phyloP scores from a whole-genome alignment of 306 rosid species.

The Malus fusca region DNA sequence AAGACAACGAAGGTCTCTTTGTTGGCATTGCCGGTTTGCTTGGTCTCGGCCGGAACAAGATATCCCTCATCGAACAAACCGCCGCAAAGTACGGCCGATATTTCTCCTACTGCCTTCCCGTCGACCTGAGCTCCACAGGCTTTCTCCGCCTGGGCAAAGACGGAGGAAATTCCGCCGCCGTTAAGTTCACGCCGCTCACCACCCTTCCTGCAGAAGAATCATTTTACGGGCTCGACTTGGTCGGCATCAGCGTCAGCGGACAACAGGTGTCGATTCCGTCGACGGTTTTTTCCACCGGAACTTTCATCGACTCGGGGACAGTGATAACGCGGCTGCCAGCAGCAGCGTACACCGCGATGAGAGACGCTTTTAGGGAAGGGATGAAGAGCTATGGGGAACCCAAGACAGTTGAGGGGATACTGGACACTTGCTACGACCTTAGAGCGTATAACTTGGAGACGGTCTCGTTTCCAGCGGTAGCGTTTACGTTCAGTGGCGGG shows the following conservation, averaged over 20 bases:
- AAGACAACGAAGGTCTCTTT: slow-evolving; percentile 56
- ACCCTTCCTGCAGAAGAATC: slow-evolving; percentile 12
- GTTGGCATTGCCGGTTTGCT: slow-evolving; percentile 51
- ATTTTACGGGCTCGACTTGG: slow-evolving; percentile 44
- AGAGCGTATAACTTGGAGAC: not conserved
- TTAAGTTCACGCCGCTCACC: slow-evolving; percentile 50
- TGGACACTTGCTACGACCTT: slow-evolving; percentile 23
- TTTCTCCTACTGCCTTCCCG: slow-evolving; percentile 75
- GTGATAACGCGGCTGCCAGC: slow-evolving; percentile 18
- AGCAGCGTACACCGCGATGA: slow-evolving; percentile 7
- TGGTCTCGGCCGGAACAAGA: slow-evolving; percentile 68
- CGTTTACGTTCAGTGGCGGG: slow-evolving; percentile 5
- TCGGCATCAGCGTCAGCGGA: slow-evolving; percentile 36
- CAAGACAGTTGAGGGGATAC: not conserved
- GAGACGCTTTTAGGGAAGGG: slow-evolving; percentile 5
- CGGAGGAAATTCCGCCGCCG: not conserved
- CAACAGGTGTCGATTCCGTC: slow-evolving; percentile 23
- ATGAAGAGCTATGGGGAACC: slow-evolving; percentile 7
- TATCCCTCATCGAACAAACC: slow-evolving; percentile 66
- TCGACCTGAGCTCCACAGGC: slow-evolving; percentile 50
- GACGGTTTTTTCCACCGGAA: slow-evolving; percentile 1
- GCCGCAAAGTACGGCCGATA: slow-evolving; percentile 33
- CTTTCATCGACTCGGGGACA: slow-evolving; percentile 20
- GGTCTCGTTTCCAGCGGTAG: slow-evolving; percentile 1
- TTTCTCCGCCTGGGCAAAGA: slow-evolving; percentile 32